These are phyloP conservation scores for Antarctomyces pellizariae DNA, from an alignment of 495 filamentous ascomycete genomes.

Conservation along the genomic window DNA sequence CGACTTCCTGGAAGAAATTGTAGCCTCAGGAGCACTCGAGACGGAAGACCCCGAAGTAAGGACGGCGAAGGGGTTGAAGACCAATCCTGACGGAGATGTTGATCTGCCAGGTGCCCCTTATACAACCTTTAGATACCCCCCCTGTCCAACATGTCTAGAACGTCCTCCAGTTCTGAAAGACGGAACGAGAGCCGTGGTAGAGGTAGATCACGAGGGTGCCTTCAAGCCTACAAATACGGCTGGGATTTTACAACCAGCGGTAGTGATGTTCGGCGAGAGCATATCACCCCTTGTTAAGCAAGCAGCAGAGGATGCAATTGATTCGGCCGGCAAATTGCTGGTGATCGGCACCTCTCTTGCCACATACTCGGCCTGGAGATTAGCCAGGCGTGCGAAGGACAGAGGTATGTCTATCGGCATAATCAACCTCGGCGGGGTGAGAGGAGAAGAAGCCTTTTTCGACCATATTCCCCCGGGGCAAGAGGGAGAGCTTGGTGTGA, in stretches of 20 bases:
- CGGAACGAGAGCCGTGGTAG: constrained; percentile 30
- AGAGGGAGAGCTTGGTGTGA: constrained; percentile 21
- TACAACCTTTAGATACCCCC: constrained; percentile 71
- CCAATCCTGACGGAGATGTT: constrained; percentile 88
- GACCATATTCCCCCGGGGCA: constrained; percentile 22
- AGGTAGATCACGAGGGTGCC: constrained; percentile 62
- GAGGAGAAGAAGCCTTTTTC: constrained; percentile 55
- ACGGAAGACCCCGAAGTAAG: constrained; percentile 55
- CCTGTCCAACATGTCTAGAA: constrained; percentile 60
- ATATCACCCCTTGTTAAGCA: constrained; percentile 41
- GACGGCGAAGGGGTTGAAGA: constrained; percentile 41
- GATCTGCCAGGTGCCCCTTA: constrained; percentile 79
- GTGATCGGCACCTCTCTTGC: constrained; percentile 76
- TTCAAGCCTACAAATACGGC: constrained; percentile 44
- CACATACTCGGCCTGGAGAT: constrained; percentile 82
- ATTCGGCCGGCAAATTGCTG: constrained; percentile 47
- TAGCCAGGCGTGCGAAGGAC: constrained; percentile 64
- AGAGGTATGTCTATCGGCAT: constrained; percentile 66
- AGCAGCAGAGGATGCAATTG: constrained; percentile 59
- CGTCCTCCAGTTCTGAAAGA: constrained; percentile 36
- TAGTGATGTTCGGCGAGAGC: constrained; percentile 90
- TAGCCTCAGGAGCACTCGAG: constrained; percentile 47
- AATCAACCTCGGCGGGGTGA: constrained; percentile 61
- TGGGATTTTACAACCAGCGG: constrained; percentile 72
- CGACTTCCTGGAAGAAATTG: constrained; percentile 43